Evolutionary conservation across 2,329 filamentous ascomycete species (phyloP), one percentile per base, ranked within the genome.

Genomic region (Trichophyton equinum): DNA sequence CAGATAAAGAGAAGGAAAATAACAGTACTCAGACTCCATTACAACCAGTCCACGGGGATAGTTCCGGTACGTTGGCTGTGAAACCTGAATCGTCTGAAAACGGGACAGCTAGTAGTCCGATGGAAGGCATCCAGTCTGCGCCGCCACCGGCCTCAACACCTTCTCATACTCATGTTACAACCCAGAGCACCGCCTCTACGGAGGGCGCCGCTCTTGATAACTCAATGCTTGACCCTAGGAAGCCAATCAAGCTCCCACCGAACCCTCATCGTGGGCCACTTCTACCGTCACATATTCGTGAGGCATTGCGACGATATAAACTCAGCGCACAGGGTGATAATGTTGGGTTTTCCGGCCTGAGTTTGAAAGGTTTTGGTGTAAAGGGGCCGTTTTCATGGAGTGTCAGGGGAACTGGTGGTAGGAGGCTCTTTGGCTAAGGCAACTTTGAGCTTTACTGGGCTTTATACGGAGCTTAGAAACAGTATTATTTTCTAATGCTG

Each of bases 211-310:
- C 25, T 55, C n/a, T 27, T 3, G 20, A 36, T 55, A 15, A 3
- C 11, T 7, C n/a, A 18, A 8, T 8, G 4, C 27, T 15, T 18
- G 15, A n/a, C 13, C 15, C 27, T 4, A 20, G 6, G n/a, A 36
- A 13, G 51, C 1, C 59, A 9, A 73, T 74, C 61, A 71, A 72
- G 42, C 68, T 67, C 1, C 74, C 74, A 15, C 72, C 74, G 0
- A 78, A 78, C 60, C 76, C 76, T 0, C 76, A 78, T 63, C 74
- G 74, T 11, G 76, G 76, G 2, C 77, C 77, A 51, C 69, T 80
- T 33, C 68, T 79, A 11, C 78, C 78, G 3, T 71, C 77, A 49
- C 78, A 80, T 66, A 65, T 80, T n/a, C 73, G 78, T 47, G 78
- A 80, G 64, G 78, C 78, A 2, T 65, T 78, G 22, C 71, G 78